These are phyloP conservation scores for Excoecaria agallocha DNA, from an alignment of 345 rosid genomes.

Conservation along the genomic window DNA sequence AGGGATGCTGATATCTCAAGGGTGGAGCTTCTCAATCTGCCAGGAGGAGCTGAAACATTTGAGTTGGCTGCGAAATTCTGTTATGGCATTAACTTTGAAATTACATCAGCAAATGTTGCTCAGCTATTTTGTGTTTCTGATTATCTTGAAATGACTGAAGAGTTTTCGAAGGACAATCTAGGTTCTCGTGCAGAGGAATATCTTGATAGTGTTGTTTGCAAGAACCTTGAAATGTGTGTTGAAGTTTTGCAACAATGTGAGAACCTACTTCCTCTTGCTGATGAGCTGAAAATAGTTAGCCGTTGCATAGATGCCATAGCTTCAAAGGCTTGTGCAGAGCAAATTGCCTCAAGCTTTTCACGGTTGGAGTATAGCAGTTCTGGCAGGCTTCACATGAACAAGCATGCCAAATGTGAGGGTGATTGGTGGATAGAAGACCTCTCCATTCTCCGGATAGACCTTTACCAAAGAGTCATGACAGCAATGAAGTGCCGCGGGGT, in stretches of 20 bases:
- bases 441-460: constrained; percentile 73
- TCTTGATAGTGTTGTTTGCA: constrained; percentile 75
- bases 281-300: constrained; percentile 69
- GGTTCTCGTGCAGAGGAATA: constrained; percentile 89
- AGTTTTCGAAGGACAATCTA: constrained; percentile 80
- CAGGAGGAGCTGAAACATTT: constrained; percentile 81
- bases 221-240: constrained; percentile 83
- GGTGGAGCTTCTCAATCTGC: constrained; percentile 87
- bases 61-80: constrained; percentile 94
- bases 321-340: constrained; percentile 86
- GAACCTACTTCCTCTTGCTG: constrained; percentile 84
- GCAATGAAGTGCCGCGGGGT: constrained; percentile 97
- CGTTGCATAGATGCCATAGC: constrained; percentile 93
- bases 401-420: constrained; percentile 67
- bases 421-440: constrained; percentile 99
- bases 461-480: constrained; percentile 74
- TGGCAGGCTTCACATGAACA: constrained; percentile 94
- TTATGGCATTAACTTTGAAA: constrained; percentile 88
- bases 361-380: constrained; percentile 96
- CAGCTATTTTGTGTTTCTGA: constrained; percentile 79
- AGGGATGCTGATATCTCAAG: constrained; percentile 85
- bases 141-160: constrained; percentile 93
- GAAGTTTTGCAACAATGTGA: constrained; percentile 88
- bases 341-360: constrained; percentile 93
- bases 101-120: constrained; percentile 82